phyloP scores from a whole-genome alignment of 257 asterid species.

The Cinchona pubescens region DNA sequence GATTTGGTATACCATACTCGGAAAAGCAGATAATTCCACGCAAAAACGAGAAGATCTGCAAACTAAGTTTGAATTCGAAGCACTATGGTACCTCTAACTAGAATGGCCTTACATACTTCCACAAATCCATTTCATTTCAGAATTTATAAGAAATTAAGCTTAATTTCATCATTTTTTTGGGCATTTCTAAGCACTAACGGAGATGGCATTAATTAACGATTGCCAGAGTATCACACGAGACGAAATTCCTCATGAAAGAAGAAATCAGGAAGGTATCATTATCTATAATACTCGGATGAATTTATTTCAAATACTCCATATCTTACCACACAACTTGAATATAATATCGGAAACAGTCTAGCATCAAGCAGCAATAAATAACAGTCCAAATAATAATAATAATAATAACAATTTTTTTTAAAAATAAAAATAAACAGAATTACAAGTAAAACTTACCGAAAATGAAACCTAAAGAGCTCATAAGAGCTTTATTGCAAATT shows the following conservation, averaged over 20 bases:
- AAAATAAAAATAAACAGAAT: background rate
- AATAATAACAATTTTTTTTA: background rate
- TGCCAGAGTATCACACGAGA: no score
- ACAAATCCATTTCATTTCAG: background rate
- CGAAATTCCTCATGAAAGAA: background rate
- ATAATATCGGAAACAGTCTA: background rate
- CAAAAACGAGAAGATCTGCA: no score
- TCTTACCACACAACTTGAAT: background rate
- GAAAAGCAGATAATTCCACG: background rate
- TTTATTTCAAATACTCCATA: background rate
- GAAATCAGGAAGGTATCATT: background rate
- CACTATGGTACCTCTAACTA: background rate
- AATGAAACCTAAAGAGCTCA: constrained; percentile 69
- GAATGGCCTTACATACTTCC: background rate
- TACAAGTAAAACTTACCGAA: constrained; percentile 55
- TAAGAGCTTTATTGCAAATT: constrained; percentile 81
- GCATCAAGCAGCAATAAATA: background rate
- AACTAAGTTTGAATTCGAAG: background rate
- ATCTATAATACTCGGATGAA: no score
- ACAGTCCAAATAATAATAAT: background rate
- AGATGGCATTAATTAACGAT: background rate
- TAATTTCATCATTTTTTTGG: no score
- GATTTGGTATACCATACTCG: background rate
- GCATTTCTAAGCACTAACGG: no score
- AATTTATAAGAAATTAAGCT: background rate